Base-by-base conservation (phyloP, 2,329 filamentous ascomycete genomes). In the Emydomyces testavorans region DNA sequence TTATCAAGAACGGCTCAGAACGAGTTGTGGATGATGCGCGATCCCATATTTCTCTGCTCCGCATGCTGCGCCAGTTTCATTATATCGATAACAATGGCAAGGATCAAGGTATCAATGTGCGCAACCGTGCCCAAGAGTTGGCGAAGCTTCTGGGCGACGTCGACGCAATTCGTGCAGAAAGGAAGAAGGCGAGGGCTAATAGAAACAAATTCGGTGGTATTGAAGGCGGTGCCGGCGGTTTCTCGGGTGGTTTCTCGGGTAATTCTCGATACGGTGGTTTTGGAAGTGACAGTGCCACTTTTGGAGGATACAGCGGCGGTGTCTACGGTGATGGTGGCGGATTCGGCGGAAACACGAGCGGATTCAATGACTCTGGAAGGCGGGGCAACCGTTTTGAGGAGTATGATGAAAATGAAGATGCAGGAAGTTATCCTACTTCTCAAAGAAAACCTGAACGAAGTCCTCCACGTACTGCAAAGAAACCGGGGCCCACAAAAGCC, bases 51-150 rank as follows among this genome's bases (percentile, higher is more conserved):
- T 93, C 90, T 13, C 80, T 96, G 7, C 77, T 98, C 51, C 94
- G 95, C 70, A 98, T 98, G 92, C 78, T 98, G 48, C 85, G 89
- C 50, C 92, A 98, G 65, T 98, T 98, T 68, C 92, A 98, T 70
- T 98, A 76, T 69, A 96, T 98, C 66, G 79, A 98, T 62, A 76
- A 79, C 63, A 96, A 96, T 66, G 92, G 92, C 65, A 98, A 98
- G 68, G 92, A 98, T 63, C 92, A 98, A 67, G 92, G 92, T 52
- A 80, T 98, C 67, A 98, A 98, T 62, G 92, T 98, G 51, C 83
- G 92, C 56, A 96, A 96, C 70, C 79, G 92, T 55, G 88, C 92
- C 56, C 95, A 95, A 69, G 92, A 98, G 70, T 74, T 98, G 43
- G 84, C 86, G 10, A 93, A 98, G 54, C 78, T 98, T n/a, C 74